These are phyloP conservation scores for Alternaria panax DNA, from an alignment of 2,329 filamentous ascomycete genomes.

Conservation along the genomic window DNA sequence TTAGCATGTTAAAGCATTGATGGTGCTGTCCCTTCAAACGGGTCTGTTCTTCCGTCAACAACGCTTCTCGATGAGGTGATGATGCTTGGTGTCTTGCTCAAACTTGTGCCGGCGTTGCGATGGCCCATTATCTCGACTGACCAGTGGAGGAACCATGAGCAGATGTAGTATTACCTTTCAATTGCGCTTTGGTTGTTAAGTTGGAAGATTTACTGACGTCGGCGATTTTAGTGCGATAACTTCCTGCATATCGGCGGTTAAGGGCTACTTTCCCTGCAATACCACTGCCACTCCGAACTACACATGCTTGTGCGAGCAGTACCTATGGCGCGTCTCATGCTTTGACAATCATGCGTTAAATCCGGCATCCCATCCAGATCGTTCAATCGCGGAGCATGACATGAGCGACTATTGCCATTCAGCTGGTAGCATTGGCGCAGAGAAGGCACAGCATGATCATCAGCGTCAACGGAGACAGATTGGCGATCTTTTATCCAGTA, in stretches of 20 bases:
- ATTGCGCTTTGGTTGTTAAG: background rate
- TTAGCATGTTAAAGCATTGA: constrained; percentile 1
- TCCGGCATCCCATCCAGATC: constrained; percentile 3
- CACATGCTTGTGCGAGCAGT: constrained; percentile 22
- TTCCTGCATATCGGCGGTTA: constrained; percentile 9
- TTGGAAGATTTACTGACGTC: background rate
- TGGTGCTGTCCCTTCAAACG: background rate
- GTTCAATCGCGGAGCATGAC: background rate
- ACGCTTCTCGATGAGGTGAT: constrained; percentile 6
- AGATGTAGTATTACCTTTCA: constrained; percentile 5
- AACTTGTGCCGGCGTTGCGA: constrained; percentile 10
- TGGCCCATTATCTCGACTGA: background rate
- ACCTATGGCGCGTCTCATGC: constrained; percentile 22
- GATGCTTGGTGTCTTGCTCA: constrained; percentile 11
- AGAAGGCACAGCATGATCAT: constrained; percentile 7
- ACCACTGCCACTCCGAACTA: constrained; percentile 1
- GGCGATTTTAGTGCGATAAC: constrained; percentile 9
- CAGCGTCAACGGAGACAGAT: constrained; percentile 18
- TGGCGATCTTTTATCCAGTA: constrained; percentile 13
- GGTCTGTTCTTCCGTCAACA: constrained; percentile 1
- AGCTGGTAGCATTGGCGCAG: constrained; percentile 14
- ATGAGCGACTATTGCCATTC: constrained; percentile 9
- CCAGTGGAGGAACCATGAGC: background rate
- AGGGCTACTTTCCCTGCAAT: constrained; percentile 15
- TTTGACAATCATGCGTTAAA: constrained; percentile 18